Percentiles rank a stretch among this genome's conserved stretches.
Evolutionary conservation across 371 early-diverging fungal species (phyloP).

Genomic region (Actinomortierella ambigua): DNA sequence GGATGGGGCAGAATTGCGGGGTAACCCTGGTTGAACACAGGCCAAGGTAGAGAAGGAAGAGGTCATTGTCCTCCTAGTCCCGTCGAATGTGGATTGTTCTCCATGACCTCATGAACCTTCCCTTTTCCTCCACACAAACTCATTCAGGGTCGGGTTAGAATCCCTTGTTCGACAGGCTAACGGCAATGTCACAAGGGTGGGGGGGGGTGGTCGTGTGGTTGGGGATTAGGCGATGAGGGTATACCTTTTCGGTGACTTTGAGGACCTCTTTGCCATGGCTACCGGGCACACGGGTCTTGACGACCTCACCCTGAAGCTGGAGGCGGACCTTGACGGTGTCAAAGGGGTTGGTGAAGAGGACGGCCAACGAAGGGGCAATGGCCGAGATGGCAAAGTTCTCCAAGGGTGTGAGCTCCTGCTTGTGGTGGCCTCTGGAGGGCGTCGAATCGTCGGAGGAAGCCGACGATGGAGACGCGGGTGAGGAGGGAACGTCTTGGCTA

Average conservation of each 20-base stretch:
- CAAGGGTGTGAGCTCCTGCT: conserved; percentile 37
- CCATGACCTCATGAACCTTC: no score
- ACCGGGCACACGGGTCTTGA: conserved; percentile 42
- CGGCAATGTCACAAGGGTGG: not conserved
- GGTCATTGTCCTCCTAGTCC: no score
- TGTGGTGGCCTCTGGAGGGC: not conserved
- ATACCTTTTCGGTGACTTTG: conserved; percentile 45
- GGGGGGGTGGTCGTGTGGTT: not conserved
- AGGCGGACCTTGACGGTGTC: conserved; percentile 71
- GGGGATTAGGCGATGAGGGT: not conserved
- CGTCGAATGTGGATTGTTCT: no score
- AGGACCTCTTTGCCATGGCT: conserved; percentile 43
- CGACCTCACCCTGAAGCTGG: conserved; percentile 65
- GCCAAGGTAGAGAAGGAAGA: no score
- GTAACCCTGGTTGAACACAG: no score
- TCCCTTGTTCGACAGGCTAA: no score
- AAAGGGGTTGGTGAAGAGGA: conserved; percentile 72
- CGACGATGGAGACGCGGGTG: conserved; percentile 8
- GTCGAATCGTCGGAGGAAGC: not conserved
- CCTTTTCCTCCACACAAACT: no score
- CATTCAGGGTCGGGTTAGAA: no score
- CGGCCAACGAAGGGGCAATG: conserved; percentile 61
- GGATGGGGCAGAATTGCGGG: no score
- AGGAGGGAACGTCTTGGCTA: conserved; percentile 1
- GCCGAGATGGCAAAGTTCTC: conserved; percentile 62